phyloP scores from a whole-genome alignment of 2,329 filamentous ascomycete genomes.

The Fusarium musae region DNA sequence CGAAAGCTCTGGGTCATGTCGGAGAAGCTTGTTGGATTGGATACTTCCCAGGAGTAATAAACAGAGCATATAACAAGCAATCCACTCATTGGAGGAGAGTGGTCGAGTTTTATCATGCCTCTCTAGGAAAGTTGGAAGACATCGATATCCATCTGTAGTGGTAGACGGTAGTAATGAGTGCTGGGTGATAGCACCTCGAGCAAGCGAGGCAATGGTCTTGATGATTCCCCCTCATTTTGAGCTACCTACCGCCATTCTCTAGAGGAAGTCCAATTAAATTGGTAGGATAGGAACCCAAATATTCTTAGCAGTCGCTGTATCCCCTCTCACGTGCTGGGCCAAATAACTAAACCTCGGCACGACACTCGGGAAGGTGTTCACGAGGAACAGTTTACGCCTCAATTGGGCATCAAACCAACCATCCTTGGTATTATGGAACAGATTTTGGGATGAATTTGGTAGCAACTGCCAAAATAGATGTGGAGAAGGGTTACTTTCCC shows the following conservation, averaged over 20 bases:
- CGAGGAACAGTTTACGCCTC: background rate
- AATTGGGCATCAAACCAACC: background rate
- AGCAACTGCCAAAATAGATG: background rate
- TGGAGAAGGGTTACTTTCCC: background rate
- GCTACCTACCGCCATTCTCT: accelerated
- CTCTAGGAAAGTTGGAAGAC: background rate
- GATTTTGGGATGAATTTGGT: background rate
- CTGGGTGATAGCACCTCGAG: accelerated
- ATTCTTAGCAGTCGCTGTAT: background rate
- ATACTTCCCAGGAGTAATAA: background rate
- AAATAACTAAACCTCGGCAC: background rate
- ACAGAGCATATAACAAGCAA: accelerated
- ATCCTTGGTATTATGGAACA: accelerated
- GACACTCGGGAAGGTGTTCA: background rate
- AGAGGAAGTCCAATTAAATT: accelerated
- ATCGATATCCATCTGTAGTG: accelerated
- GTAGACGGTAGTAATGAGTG: too few relatives aligned
- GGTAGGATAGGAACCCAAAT: accelerated
- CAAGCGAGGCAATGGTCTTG: accelerated
- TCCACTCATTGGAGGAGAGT: accelerated
- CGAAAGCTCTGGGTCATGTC: background rate
- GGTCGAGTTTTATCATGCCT: accelerated
- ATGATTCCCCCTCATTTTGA: accelerated
- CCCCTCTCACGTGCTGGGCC: background rate
- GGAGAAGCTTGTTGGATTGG: background rate